These are phyloP conservation scores for Lagenaria siceraria DNA, from an alignment of 306 rosid genomes.

Conservation along the genomic window DNA sequence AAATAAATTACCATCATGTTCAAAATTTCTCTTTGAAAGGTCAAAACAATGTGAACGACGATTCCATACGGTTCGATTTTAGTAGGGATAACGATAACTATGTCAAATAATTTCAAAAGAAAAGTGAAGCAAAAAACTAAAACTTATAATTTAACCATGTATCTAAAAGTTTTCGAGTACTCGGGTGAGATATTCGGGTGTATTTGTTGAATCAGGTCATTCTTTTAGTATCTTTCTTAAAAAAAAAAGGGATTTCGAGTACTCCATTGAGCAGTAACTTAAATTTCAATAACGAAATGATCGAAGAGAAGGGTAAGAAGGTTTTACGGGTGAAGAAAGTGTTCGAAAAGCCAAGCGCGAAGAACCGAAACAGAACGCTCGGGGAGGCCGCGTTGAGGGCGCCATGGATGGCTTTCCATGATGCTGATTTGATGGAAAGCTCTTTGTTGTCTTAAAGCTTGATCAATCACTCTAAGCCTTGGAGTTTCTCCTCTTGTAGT, in stretches of 20 bases:
- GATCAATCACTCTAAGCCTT: constrained; percentile 66
- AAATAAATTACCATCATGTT: no score
- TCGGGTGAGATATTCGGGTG: no score
- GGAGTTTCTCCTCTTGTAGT: constrained; percentile 81
- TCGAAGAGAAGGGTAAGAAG: not conserved
- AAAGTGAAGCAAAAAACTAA: no score
- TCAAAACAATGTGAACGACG: not conserved
- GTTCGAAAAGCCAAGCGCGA: constrained; percentile 94
- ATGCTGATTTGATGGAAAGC: constrained; percentile 81
- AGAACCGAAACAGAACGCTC: constrained; percentile 83
- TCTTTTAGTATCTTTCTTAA: no score
- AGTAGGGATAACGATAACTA: no score
- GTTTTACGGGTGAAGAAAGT: constrained; percentile 88
- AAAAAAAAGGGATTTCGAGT: no score
- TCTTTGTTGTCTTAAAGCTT: constrained; percentile 60
- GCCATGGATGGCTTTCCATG: constrained; percentile 96
- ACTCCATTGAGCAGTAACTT: not conserved
- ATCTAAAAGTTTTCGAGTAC: not conserved
- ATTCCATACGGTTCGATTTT: not conserved
- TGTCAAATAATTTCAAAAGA: no score
- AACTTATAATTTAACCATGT: not conserved
- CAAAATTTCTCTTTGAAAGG: not conserved
- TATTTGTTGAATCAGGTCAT: no score
- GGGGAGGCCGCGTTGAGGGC: constrained; percentile 98
- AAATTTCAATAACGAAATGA: no score